Base-by-base conservation (phyloP, 306 rosid genomes). In the Quercus mongolica region DNA sequence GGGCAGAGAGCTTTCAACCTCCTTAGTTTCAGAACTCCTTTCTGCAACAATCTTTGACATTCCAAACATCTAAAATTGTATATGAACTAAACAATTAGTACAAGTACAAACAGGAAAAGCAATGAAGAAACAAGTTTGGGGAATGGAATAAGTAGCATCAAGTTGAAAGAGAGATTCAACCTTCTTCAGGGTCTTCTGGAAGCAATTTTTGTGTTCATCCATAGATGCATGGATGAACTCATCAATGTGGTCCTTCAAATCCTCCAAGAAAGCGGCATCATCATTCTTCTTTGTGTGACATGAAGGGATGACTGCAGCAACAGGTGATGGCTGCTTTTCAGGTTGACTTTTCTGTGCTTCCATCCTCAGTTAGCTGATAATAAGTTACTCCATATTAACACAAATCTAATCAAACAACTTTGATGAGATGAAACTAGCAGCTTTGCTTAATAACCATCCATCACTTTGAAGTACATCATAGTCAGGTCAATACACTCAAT, bases 151-250 rank as follows among this genome's bases (percentile, higher is more conserved):
- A 67, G 26, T 19, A 12, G 11, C 73, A 30, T 46, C 71, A 63
- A 76, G 26, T 18, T 44, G 75, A 30, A 73, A 28, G 18, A 30
- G 70, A 78, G 46, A 35, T 33, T 49, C 44, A 65, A 95, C 99
- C 93, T 91, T 95, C 74, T 89, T 69, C 44, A 92, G 79, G 68
- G 96, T 93, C 78, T 95, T 95, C 85, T 87, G 83, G 80, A 93
- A 92, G 87, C 99, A 91, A 51, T 87, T 89, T 82, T 89, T 88
- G 78, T 95, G 99, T 78, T 95, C 99, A 54, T 95, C 97, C 96
- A 90, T 86, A 15, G 99, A 95, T 49, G 98, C 94, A 58, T 86
- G 17, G 26, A 91, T 80, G 80, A 95, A 95, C 80, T 95, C 98
- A 35, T 95, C 97, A 63, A 92, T 87, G 82, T 95, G 99, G 82